Evolutionary conservation across 768 basidiomycete genomes (phyloP).

Genomic region (Suillus subaureus): DNA sequence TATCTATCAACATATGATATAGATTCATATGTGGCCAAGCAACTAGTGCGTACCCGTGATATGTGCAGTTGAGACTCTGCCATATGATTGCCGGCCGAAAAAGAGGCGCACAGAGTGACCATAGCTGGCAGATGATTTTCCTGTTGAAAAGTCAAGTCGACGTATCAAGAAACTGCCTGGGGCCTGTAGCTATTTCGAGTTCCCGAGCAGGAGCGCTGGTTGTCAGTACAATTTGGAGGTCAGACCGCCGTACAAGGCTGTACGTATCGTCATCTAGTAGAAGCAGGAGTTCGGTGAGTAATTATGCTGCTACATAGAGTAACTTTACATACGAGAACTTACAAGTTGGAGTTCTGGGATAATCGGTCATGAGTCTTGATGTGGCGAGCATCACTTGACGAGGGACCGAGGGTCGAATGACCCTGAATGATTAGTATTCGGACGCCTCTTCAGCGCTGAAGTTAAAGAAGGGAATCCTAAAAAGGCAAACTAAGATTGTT

Average conservation of each 20-base stretch:
- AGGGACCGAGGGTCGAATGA: conserved; percentile 2
- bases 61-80: not conserved
- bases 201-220: not conserved
- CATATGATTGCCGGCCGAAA: not conserved
- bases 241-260: not conserved
- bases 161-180: not conserved
- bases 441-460: not conserved
- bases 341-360: not conserved
- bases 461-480: not conserved
- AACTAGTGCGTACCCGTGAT: not conserved
- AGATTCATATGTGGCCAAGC: not conserved
- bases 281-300: not conserved
- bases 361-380: not conserved
- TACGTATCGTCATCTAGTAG: not conserved
- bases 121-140: not conserved
- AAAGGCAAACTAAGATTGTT: conserved; percentile 1
- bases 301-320: conserved; percentile 1
- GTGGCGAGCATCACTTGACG: not conserved
- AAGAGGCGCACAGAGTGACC: not conserved
- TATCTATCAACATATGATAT: conserved; percentile 2
- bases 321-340: not conserved
- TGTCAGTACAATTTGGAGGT: not conserved
- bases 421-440: not conserved
- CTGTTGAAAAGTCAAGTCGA: not conserved
- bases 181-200: not conserved